These are phyloP conservation scores for Penicillium olsonii DNA, from an alignment of 2,329 filamentous ascomycete species.

Conservation along the genomic window DNA sequence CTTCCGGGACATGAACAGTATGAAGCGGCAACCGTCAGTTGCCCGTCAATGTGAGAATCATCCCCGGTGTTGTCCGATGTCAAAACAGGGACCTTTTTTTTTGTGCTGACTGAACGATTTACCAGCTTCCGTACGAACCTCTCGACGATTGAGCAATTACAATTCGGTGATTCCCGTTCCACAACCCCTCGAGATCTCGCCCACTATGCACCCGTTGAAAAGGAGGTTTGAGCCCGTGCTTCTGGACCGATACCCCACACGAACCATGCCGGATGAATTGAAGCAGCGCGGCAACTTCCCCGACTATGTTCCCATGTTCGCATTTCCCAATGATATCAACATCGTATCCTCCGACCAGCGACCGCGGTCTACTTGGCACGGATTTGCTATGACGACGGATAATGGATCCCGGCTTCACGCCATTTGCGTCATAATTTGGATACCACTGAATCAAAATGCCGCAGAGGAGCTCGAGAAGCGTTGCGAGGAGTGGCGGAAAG, in stretches of 20 bases:
- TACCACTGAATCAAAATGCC: conserved; percentile 76
- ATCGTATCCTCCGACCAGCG: conserved; percentile 94
- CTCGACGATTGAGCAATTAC: conserved; percentile 90
- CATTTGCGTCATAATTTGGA: conserved; percentile 90
- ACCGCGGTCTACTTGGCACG: conserved; percentile 96
- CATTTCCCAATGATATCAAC: conserved; percentile 96
- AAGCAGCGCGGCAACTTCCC: conserved; percentile 83
- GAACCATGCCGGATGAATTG: conserved; percentile 76
- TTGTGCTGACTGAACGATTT: background rate
- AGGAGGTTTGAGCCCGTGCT: conserved; percentile 94
- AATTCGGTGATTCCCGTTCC: conserved; percentile 96
- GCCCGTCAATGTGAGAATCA: conserved; percentile 68
- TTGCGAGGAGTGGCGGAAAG: conserved; percentile 84
- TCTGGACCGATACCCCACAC: conserved; percentile 88
- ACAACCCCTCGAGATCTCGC: conserved; percentile 83
- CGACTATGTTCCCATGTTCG: conserved; percentile 99
- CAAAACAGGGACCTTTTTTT: background rate
- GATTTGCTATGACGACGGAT: conserved; percentile 94
- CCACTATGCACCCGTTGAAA: conserved; percentile 93
- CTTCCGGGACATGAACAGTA: conserved; percentile 90
- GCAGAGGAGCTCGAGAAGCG: conserved; percentile 73
- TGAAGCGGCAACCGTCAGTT: conserved; percentile 79
- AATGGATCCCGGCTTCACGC: conserved; percentile 92
- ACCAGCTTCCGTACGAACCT: conserved; percentile 71
- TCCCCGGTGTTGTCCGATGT: background rate